Base-by-base conservation (phyloP, 108 stramenopile genomes). In the Nitzschia inconspicua region DNA sequence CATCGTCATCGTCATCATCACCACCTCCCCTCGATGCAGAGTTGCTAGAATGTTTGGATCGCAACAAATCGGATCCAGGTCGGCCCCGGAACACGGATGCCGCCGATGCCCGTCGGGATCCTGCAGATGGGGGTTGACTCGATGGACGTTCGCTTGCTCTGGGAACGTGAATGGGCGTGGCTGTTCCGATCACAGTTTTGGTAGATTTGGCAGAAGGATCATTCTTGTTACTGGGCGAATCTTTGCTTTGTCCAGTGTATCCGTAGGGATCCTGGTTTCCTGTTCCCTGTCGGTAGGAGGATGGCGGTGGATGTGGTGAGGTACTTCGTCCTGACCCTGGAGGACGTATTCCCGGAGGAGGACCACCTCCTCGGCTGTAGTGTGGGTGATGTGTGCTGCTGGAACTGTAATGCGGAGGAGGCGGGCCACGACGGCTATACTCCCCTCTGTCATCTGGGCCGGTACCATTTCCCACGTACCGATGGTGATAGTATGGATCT, bases 141-240 rank as follows among this genome's bases (percentile, higher is more conserved):
- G 11, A 13, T n/a, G 26, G 28, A 1, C 34, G 49, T 23, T 60
- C 58, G 1, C 36, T 27, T 8, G 76, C 75, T n/a, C 84, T 46
- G 0, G 84, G 80, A 47, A 91, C 61, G 49, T 87, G 86, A 57
- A 87, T 82, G 36, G 89, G 84, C 3, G 89, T 85, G 11, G 77
- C 67, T 8, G 73, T 70, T 11, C 89, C 89, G 47, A 91, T 85
- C 18, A 89, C 82, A 9, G 77, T 62, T 28, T 58, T 65, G 0
- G 72, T 86, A 13, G 70, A 46, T 37, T 70, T 70, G 35, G 42
- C 44, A 2, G 28, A 44, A 8, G 49, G 4, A n/a, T 36, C 8
- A 13, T 7, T 50, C 4, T 47, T 20, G 13, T 7, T 19, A 30
- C 26, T 54, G 6, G 40, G n/a, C n/a, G 43, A 32, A 36, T 27